Evolutionary conservation across 148 eudicot species (phyloP).

Genomic region (Limonium bicolor): DNA sequence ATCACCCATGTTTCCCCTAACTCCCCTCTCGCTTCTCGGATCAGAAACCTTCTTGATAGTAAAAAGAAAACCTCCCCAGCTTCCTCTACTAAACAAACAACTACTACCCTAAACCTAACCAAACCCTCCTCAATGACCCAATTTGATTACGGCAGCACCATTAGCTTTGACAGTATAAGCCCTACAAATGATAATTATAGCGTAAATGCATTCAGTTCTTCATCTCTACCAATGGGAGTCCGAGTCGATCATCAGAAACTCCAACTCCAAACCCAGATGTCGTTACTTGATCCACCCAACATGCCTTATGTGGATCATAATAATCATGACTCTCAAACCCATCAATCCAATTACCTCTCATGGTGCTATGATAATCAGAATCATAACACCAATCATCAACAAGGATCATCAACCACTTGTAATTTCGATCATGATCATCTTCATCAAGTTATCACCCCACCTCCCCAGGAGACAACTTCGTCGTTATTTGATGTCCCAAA

Average conservation of each 20-base stretch:
- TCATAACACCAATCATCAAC: too few relatives aligned
- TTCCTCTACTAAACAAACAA: too few relatives aligned
- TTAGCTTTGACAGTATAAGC: neutral
- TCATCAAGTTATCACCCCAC: too few relatives aligned
- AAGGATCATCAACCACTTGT: too few relatives aligned
- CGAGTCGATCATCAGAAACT: too few relatives aligned
- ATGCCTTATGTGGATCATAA: slow-evolving; percentile 9
- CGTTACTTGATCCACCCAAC: slow-evolving; percentile 18
- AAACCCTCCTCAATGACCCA: neutral
- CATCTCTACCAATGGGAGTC: too few relatives aligned
- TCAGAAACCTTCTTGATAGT: slow-evolving; percentile 35
- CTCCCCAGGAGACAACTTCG: neutral
- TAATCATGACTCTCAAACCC: too few relatives aligned
- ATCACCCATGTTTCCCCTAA: slow-evolving; percentile 13
- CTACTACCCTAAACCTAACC: slow-evolving; percentile 1
- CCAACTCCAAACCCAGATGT: slow-evolving; percentile 4
- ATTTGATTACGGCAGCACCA: too few relatives aligned
- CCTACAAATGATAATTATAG: neutral
- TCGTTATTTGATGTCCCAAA: neutral
- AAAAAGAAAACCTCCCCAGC: slow-evolving; percentile 16
- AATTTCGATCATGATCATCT: too few relatives aligned
- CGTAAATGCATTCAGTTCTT: neutral
- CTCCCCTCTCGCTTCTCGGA: slow-evolving; percentile 36
- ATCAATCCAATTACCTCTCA: too few relatives aligned
- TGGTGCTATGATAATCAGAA: too few relatives aligned